These are phyloP conservation scores for Botrytis squamosa DNA, from an alignment of 2,329 filamentous ascomycete genomes.

Conservation along the genomic window DNA sequence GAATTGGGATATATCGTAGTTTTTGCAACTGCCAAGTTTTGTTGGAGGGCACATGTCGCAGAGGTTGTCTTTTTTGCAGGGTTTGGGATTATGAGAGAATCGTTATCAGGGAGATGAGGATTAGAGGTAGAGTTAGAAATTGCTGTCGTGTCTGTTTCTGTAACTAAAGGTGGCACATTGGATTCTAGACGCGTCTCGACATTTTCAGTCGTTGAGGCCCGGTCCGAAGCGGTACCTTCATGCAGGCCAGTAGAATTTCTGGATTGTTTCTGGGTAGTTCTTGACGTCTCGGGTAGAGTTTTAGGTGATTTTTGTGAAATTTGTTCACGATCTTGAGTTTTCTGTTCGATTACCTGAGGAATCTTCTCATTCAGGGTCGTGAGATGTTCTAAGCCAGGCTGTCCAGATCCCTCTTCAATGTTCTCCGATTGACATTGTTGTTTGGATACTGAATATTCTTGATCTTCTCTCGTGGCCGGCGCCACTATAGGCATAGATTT, in stretches of 20 bases:
- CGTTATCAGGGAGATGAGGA: background rate
- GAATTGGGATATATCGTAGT: background rate
- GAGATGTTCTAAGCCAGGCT: background rate
- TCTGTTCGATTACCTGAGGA: background rate
- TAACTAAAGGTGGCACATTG: background rate
- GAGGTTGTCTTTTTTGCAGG: background rate
- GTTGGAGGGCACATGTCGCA: background rate
- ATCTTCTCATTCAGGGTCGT: background rate
- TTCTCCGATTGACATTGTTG: background rate
- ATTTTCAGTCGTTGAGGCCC: background rate
- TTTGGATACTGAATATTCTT: too few relatives aligned
- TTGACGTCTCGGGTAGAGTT: background rate
- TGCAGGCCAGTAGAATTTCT: background rate
- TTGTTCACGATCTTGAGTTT: background rate
- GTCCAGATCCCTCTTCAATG: background rate
- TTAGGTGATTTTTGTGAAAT: background rate
- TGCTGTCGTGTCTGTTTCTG: background rate
- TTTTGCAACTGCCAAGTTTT: background rate
- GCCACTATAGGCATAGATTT: background rate
- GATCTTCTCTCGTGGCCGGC: background rate
- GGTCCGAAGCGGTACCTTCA: background rate
- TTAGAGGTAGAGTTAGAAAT: background rate
- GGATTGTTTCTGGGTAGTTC: background rate
- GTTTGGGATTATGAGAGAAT: background rate
- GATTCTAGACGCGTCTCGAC: background rate